A percentile compares a stretch with the other conserved stretches of the same genome.
Conservation (phyloP, 129 eudicot genomes). For the Pittosporum tobira region DNA sequence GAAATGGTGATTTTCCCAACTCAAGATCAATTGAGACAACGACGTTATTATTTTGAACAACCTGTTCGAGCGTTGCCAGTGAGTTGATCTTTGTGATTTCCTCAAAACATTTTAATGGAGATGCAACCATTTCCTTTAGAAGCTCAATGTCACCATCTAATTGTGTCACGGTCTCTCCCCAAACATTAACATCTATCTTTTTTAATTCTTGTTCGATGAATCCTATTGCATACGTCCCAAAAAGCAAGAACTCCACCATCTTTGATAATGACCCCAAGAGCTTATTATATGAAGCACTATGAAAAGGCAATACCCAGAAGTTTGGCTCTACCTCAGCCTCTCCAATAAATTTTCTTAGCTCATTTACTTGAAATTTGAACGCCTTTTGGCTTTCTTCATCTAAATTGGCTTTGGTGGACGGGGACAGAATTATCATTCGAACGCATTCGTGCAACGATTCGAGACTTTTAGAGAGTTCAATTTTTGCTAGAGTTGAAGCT, state of each 20-base stretch:
- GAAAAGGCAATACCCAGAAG: slow-evolving; percentile 83
- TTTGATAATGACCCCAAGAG: slow-evolving; percentile 43
- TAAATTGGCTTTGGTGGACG: slow-evolving; percentile 7
- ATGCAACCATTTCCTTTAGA: slow-evolving; percentile 32
- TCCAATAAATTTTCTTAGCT: slow-evolving; percentile 46
- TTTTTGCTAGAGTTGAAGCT: slow-evolving; percentile 66
- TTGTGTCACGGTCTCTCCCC: slow-evolving; percentile 22
- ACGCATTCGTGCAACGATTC: slow-evolving; percentile 31
- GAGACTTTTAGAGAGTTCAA: slow-evolving; percentile 43
- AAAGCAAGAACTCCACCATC: slow-evolving; percentile 40
- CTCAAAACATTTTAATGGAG: slow-evolving; percentile 47
- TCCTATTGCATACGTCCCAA: slow-evolving; percentile 36
- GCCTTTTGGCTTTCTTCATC: slow-evolving; percentile 22
- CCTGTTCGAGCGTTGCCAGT: slow-evolving; percentile 31
- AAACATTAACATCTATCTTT: slow-evolving; percentile 9
- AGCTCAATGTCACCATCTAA: slow-evolving; percentile 46
- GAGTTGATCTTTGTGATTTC: slow-evolving; percentile 51
- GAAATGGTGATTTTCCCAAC: slow-evolving; percentile 31
- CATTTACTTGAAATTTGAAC: slow-evolving; percentile 36
- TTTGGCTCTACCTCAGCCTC: slow-evolving; percentile 89
- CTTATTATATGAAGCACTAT: slow-evolving; percentile 42
- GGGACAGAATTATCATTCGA: slow-evolving; percentile 12
- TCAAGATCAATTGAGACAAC: slow-evolving; percentile 44
- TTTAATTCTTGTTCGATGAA: slow-evolving; percentile 33
- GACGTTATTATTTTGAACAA: slow-evolving; percentile 27